phyloP scores from a whole-genome alignment of 1,139 yeast genomes.

The Scheffersomyces lignicola region DNA sequence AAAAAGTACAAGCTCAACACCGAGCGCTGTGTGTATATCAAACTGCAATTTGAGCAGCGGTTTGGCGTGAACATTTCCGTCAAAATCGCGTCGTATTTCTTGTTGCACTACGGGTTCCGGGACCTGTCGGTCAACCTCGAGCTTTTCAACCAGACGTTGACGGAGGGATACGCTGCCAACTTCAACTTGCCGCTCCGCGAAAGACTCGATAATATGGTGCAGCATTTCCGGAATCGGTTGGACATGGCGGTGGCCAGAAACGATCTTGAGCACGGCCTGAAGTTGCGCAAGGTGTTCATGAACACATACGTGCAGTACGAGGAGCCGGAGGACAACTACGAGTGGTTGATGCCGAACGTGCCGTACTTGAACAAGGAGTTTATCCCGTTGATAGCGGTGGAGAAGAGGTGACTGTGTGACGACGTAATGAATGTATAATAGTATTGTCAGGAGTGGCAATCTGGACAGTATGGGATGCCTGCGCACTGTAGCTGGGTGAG shows the following conservation, averaged over 20 bases:
- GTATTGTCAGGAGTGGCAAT: too few relatives aligned
- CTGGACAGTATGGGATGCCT: too few relatives aligned
- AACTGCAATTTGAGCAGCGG: slow-evolving; percentile 8
- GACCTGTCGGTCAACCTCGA: slow-evolving; percentile 10
- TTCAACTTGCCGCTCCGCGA: slow-evolving; percentile 9
- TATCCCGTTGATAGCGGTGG: neutral
- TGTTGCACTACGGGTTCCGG: slow-evolving; percentile 20
- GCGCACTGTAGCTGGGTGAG: too few relatives aligned
- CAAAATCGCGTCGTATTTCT: slow-evolving; percentile 16
- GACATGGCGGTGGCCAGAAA: slow-evolving; percentile 10
- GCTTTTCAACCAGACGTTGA: slow-evolving; percentile 14
- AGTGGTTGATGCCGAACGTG: slow-evolving; percentile 8
- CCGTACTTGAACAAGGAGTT: slow-evolving; percentile 4
- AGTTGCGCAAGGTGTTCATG: slow-evolving; percentile 17
- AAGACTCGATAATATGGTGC: slow-evolving; percentile 9
- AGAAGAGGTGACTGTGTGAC: too few relatives aligned
- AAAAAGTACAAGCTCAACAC: slow-evolving; percentile 5
- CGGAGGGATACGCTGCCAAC: slow-evolving; percentile 13
- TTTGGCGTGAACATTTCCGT: slow-evolving; percentile 10
- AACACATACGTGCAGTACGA: slow-evolving; percentile 15
- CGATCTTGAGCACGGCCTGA: slow-evolving; percentile 17
- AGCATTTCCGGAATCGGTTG: slow-evolving; percentile 8
- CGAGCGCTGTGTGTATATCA: slow-evolving; percentile 10
- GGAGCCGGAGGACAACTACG: slow-evolving; percentile 18
- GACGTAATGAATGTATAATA: too few relatives aligned